These are phyloP conservation scores for Pelagomonas calceolata DNA, from an alignment of 108 stramenopile genomes.

Conservation along the genomic window DNA sequence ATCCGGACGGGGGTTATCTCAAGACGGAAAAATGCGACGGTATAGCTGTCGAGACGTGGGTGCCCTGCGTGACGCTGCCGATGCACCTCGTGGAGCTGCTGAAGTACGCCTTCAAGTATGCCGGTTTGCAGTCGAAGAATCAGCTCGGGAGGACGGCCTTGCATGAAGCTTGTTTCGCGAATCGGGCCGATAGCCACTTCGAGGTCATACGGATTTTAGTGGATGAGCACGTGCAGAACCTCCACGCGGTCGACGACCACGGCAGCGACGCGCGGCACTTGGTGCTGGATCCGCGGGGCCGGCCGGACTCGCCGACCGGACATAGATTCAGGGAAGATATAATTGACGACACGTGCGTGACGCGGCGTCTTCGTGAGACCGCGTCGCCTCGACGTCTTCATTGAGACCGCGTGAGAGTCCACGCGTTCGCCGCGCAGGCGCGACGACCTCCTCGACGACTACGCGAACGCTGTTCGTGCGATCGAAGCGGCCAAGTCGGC, in stretches of 20 bases:
- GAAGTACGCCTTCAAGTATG: conserved; percentile 7
- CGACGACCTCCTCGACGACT: background rate
- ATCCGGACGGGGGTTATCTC: conserved; percentile 6
- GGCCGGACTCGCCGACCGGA: conserved; percentile 10
- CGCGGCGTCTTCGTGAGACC: no score
- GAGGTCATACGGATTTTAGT: conserved; percentile 1
- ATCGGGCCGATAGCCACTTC: conserved; percentile 2
- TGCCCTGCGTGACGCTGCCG: background rate
- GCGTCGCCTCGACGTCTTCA: no score
- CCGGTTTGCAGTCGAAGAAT: conserved; percentile 3
- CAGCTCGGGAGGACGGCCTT: conserved; percentile 5
- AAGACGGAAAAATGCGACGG: background rate
- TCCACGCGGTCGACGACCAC: conserved; percentile 3
- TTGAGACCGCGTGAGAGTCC: no score
- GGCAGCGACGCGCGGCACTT: conserved; percentile 1
- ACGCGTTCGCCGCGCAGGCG: no score
- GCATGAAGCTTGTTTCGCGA: conserved; percentile 13
- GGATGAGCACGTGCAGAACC: conserved; percentile 9
- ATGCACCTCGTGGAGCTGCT: conserved; percentile 4
- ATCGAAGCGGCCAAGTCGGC: conserved; percentile 1
- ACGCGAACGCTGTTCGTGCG: background rate
- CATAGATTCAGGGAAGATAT: background rate
- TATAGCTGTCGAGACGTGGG: background rate
- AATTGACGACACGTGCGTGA: conserved; percentile 9
- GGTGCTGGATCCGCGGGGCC: background rate